A percentile compares a stretch with the other conserved stretches of the same genome.
Conservation (phyloP, 2,329 filamentous ascomycete genomes). For the Taxawa tesnikishii region DNA sequence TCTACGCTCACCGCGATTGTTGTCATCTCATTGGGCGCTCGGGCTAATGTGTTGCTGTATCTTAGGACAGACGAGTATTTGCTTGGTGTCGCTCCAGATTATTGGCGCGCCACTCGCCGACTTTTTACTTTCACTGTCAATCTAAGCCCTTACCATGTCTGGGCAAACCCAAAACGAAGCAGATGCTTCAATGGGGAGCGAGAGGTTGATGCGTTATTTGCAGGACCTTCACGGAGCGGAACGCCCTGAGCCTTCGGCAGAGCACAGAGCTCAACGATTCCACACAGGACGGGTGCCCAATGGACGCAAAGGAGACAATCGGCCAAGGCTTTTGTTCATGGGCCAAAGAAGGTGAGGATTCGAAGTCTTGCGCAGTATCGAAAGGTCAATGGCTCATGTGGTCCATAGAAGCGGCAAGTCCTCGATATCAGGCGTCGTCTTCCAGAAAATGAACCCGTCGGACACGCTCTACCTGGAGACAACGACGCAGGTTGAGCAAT, state of each 20-base stretch:
- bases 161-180: not conserved
- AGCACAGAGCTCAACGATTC: conserved; percentile 4
- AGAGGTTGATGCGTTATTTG: conserved; percentile 8
- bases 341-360: conserved; percentile 70
- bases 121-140: too few species aligned
- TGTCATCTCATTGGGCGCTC: too few species aligned
- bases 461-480: conserved; percentile 95
- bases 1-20: too few species aligned
- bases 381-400: conserved; percentile 1
- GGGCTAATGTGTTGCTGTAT: too few species aligned
- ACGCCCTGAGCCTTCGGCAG: conserved; percentile 5
- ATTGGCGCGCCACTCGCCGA: too few species aligned
- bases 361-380: conserved; percentile 6
- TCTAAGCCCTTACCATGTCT: not conserved
- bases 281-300: conserved; percentile 32
- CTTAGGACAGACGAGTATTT: too few species aligned
- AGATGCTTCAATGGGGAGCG: not conserved
- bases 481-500: conserved; percentile 86
- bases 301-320: conserved; percentile 45
- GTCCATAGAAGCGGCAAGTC: conserved; percentile 79
- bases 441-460: conserved; percentile 91
- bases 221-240: conserved; percentile 8
- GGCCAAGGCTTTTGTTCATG: conserved; percentile 85
- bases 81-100: too few species aligned
- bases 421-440: conserved; percentile 97